Conservation (phyloP, 2,329 filamentous ascomycete genomes). For the Microsporum audouinii region DNA sequence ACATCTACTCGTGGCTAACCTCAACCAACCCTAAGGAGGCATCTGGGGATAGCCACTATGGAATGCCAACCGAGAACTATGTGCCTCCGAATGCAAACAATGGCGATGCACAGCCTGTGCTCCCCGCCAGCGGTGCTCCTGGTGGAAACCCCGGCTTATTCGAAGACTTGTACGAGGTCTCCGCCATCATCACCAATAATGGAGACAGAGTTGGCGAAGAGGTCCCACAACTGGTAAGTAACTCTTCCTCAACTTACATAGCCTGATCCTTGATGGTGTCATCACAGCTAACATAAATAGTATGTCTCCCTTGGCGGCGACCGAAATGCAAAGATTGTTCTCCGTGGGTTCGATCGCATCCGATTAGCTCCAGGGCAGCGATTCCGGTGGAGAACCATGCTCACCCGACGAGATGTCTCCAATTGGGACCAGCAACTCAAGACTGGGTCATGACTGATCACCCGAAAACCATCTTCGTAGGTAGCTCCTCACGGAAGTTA, state of each 20-base stretch:
- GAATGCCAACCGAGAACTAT: constrained; percentile 37
- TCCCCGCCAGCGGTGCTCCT: constrained; percentile 46
- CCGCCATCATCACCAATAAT: constrained; percentile 42
- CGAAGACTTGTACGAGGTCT: constrained; percentile 39
- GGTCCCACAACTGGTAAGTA: constrained; percentile 40
- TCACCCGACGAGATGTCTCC: constrained; percentile 71
- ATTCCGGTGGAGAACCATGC: constrained; percentile 52
- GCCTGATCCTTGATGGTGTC: background rate
- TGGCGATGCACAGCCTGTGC: constrained; percentile 44
- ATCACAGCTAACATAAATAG: constrained; percentile 13
- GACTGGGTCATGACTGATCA: constrained; percentile 62
- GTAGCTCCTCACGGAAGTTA: constrained; percentile 47
- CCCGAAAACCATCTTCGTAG: constrained; percentile 50
- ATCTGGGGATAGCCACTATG: constrained; percentile 45
- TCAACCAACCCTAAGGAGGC: constrained; percentile 44
- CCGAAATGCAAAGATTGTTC: constrained; percentile 52
- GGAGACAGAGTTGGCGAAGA: constrained; percentile 40
- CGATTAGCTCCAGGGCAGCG: constrained; percentile 58
- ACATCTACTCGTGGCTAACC: constrained; percentile 57
- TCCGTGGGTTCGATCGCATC: constrained; percentile 74
- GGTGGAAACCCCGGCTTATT: constrained; percentile 50
- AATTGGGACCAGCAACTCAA: constrained; percentile 75
- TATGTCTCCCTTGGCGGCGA: constrained; percentile 73
- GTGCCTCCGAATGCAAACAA: constrained; percentile 42
- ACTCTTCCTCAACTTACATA: constrained; percentile 7